Base-by-base conservation (phyloP, 2,329 filamentous ascomycete species). In the Microcyclosporella mali region DNA sequence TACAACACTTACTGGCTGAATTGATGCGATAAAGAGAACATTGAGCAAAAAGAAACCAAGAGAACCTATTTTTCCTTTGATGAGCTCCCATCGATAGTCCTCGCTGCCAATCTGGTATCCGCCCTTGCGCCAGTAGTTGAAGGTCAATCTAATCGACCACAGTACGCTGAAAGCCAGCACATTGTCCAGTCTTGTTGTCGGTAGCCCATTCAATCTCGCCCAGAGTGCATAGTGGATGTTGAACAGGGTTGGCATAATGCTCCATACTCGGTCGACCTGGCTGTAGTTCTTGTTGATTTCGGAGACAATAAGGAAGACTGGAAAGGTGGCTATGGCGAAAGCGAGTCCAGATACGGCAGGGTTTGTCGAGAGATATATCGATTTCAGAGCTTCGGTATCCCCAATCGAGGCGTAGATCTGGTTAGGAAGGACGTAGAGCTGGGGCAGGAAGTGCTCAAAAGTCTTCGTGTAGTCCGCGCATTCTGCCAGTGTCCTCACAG, bases 91-190 rank as follows among this genome's bases (percentile, higher is more conserved):
- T 68, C 92, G 79, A 65, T 98, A 98, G 66, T 98, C 92, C 66
- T 98, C 90, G 12, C 85, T 89, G 29, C 92, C 90, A 51, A 89
- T 73, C 12, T 75, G 71, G 64, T 98, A 98, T 17, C 92, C 92
- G 30, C 92, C 92, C 65, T 87, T 94, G 45, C 92, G 84, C 82
- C 85, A 95, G 70, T 95, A 98, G 68, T 98, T 98, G 73, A 79
- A 97, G 2, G 90, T 97, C 66, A 98, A 71, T 9, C 92, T 46
- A 11, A 56, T 36, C 15, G 56, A 59, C 92, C 92, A 98, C 7
- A 89, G 56, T 1, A 76, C 66, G 38, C 81, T 84, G 56, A 87
- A 81, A 1, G 81, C 68, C 45, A 88, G 72, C 25, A 89, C 72
- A 31, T 84, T 79, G 57, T 94, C 83, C 33, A 95, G 64, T 37